Conservation (phyloP, 805 yeast genomes). For the Ogataea degrootiae region DNA sequence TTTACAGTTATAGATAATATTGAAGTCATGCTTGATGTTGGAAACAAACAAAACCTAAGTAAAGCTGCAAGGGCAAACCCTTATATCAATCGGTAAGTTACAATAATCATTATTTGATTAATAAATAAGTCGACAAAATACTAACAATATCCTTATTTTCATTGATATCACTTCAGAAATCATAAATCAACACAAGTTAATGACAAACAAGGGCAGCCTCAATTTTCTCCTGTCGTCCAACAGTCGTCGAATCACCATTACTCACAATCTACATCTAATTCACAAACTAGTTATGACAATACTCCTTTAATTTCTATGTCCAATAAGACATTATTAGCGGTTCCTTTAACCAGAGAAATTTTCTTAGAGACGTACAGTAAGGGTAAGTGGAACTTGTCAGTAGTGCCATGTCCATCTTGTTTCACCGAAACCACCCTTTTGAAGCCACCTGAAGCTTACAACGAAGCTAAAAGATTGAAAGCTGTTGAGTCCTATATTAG, state of each 20-base stretch:
- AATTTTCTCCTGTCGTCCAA: too few relatives aligned
- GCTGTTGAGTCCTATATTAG: conserved; percentile 37
- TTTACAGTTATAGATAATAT: too few relatives aligned
- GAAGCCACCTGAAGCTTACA: conserved; percentile 55
- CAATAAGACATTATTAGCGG: conserved; percentile 16
- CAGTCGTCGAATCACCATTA: conserved; percentile 2
- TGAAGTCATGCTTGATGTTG: too few relatives aligned
- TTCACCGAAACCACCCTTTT: conserved; percentile 42
- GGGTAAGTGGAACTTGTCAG: conserved; percentile 54
- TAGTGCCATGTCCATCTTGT: conserved; percentile 52
- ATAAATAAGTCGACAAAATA: too few relatives aligned
- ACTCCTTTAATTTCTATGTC: conserved; percentile 11
- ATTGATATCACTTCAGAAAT: too few relatives aligned
- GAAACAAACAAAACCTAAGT: too few relatives aligned
- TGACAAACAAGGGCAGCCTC: too few relatives aligned
- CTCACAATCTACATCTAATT: conserved; percentile 8
- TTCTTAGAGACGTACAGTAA: conserved; percentile 52
- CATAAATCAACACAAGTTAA: too few relatives aligned
- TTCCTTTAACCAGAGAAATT: conserved; percentile 45
- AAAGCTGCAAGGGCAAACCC: too few relatives aligned
- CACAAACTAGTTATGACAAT: conserved; percentile 1
- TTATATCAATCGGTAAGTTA: too few relatives aligned
- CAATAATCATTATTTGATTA: too few relatives aligned
- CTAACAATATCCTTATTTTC: too few relatives aligned
- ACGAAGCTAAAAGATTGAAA: conserved; percentile 42